These are phyloP conservation scores for Gonapodya sp. DNA, from an alignment of 192 early-diverging fungal genomes.

Conservation along the genomic window DNA sequence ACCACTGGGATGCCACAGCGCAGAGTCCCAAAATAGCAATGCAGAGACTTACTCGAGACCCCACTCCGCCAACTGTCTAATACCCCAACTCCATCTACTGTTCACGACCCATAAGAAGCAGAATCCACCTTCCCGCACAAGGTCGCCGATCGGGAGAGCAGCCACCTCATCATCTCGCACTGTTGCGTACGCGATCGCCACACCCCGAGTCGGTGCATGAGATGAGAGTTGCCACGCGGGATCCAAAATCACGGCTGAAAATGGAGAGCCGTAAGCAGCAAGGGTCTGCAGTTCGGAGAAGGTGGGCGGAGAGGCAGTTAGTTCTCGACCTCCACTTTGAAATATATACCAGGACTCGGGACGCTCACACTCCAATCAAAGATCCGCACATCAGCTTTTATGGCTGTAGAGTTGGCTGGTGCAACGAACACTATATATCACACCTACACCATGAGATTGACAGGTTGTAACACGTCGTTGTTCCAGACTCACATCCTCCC, in stretches of 20 bases:
- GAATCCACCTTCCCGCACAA: conserved; percentile 73
- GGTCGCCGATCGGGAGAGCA: conserved; percentile 72
- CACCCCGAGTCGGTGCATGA: conserved; percentile 84
- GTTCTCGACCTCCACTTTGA: neutral
- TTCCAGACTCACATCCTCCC: no score
- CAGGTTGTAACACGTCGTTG: no score
- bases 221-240: conserved; percentile 97
- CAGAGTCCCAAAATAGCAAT: neutral
- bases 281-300: neutral
- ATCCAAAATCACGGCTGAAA: conserved; percentile 90
- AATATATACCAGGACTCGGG: neutral
- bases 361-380: conserved; percentile 82
- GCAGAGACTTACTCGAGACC: conserved; percentile 63
- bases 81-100: conserved; percentile 92
- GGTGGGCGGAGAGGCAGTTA: neutral
- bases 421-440: neutral
- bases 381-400: conserved; percentile 89
- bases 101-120: conserved; percentile 99
- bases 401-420: conserved; percentile 25
- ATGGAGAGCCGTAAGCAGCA: conserved; percentile 64
- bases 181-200: conserved; percentile 91
- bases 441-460: no score
- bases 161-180: conserved; percentile 91
- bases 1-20: no score
- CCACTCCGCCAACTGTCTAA: conserved; percentile 92